Evolutionary conservation across 2,329 filamentous ascomycete genomes (phyloP).

Genomic region (Fusarium secorum): DNA sequence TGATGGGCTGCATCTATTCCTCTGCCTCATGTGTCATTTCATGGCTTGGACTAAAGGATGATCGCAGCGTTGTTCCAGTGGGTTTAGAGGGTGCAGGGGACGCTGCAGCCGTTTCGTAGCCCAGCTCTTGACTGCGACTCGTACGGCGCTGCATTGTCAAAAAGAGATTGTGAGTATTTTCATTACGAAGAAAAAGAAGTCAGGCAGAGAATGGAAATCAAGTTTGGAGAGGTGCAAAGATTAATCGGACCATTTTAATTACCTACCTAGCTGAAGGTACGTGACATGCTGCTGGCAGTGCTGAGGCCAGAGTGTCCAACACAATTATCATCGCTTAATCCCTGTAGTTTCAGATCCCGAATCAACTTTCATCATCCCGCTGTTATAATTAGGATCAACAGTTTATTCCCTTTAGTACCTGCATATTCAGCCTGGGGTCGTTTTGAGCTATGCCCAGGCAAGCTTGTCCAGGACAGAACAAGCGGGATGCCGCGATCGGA

Average conservation of each 20-base stretch:
- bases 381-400: neutral
- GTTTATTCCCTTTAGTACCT: neutral
- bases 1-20: neutral
- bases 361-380: neutral
- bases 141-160: neutral
- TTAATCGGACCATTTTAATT: neutral
- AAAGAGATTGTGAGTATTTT: accelerated
- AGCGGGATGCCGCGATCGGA: neutral
- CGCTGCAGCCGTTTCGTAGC: neutral
- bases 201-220: accelerated
- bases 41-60: neutral
- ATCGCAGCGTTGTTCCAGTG: neutral
- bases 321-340: neutral
- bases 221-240: too few relatives aligned
- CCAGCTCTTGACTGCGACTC: neutral
- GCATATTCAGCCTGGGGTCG: neutral
- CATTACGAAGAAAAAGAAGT: accelerated
- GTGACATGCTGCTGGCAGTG: neutral
- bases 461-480: neutral
- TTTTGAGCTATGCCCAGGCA: neutral
- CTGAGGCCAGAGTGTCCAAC: neutral
- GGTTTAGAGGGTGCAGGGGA: accelerated
- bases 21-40: neutral
- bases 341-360: neutral
- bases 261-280: neutral